A percentile compares a stretch with the other conserved stretches of the same genome.
phyloP scores from a whole-genome alignment of 2,329 filamentous ascomycete species.

The Phyllosticta capitalensis region DNA sequence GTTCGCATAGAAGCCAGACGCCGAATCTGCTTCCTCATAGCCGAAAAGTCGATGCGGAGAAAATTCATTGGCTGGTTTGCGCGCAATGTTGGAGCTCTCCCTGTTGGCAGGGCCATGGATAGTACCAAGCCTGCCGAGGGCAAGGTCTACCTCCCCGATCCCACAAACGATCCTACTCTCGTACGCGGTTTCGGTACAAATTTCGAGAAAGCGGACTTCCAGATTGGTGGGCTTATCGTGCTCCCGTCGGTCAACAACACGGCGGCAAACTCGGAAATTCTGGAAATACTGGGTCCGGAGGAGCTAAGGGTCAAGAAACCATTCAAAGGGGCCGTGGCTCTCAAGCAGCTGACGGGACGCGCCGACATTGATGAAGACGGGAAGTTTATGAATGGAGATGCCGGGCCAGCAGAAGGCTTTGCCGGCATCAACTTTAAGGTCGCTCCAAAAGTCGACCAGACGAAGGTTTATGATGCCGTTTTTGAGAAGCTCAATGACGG shows the following conservation, averaged over 20 bases:
- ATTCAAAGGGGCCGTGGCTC: constrained; percentile 66
- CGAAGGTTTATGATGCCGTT: constrained; percentile 84
- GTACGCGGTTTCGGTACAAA: constrained; percentile 72
- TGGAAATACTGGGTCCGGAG: constrained; percentile 67
- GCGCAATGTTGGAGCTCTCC: constrained; percentile 75
- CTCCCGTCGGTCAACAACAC: constrained; percentile 75
- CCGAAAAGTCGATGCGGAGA: constrained; percentile 88
- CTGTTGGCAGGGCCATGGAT: constrained; percentile 89
- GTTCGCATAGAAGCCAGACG: constrained; percentile 78
- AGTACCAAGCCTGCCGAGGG: constrained; percentile 70
- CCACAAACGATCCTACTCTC: constrained; percentile 71
- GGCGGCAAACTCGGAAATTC: constrained; percentile 74
- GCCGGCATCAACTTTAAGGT: constrained; percentile 75
- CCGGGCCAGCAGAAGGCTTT: constrained; percentile 48
- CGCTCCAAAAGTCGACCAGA: constrained; percentile 90
- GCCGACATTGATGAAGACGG: constrained; percentile 61
- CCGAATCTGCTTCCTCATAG: constrained; percentile 85
- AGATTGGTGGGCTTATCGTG: constrained; percentile 75
- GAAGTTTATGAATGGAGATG: constrained; percentile 47
- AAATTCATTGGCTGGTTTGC: constrained; percentile 83
- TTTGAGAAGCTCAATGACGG: constrained; percentile 73
- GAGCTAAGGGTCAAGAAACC: constrained; percentile 80
- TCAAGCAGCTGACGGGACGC: constrained; percentile 74
- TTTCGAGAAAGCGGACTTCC: constrained; percentile 63
- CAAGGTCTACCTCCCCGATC: constrained; percentile 80